Evolutionary conservation across 2,329 filamentous ascomycete species (phyloP).

Genomic region (Hysterium pulicare): DNA sequence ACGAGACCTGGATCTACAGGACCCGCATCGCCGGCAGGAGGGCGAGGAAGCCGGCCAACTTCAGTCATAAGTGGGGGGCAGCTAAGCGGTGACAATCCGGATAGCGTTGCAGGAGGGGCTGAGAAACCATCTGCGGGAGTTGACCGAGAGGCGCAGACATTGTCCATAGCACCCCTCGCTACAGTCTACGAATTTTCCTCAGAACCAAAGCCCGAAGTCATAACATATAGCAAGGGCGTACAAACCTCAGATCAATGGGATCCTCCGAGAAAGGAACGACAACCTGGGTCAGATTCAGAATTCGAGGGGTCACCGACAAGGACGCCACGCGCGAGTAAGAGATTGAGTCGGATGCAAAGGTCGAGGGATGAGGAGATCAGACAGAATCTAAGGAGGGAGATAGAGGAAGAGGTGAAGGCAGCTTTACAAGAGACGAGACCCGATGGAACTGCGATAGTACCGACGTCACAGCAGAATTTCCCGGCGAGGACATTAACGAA

Average conservation of each 20-base stretch:
- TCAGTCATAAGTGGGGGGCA: slow-evolving; percentile 81
- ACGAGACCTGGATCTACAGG: slow-evolving; percentile 55
- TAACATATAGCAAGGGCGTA: slow-evolving; percentile 95
- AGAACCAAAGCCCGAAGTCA: slow-evolving; percentile 70
- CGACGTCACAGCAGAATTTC: slow-evolving; percentile 55
- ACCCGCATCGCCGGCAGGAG: slow-evolving; percentile 47
- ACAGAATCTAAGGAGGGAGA: slow-evolving; percentile 78
- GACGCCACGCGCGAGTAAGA: slow-evolving; percentile 59
- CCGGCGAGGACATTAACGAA: slow-evolving; percentile 74
- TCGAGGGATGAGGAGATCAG: slow-evolving; percentile 87
- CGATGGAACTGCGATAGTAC: slow-evolving; percentile 41
- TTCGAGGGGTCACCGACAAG: slow-evolving; percentile 53
- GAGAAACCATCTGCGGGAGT: slow-evolving; percentile 43
- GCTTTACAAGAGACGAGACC: slow-evolving; percentile 52
- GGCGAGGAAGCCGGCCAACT: slow-evolving; percentile 69
- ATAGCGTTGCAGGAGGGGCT: slow-evolving; percentile 37
- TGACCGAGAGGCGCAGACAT: slow-evolving; percentile 57
- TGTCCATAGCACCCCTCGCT: slow-evolving; percentile 69
- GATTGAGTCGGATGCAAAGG: slow-evolving; percentile 72
- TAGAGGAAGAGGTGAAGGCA: slow-evolving; percentile 85
- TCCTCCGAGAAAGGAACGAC: slow-evolving; percentile 49
- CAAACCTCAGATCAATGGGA: slow-evolving; percentile 81
- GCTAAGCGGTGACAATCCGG: slow-evolving; percentile 65
- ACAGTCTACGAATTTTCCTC: slow-evolving; percentile 80
- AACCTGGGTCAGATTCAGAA: slow-evolving; percentile 55